These are phyloP conservation scores for Pseudozyma thailandica DNA, from an alignment of 1,284 basidiomycete species.

Conservation along the genomic window DNA sequence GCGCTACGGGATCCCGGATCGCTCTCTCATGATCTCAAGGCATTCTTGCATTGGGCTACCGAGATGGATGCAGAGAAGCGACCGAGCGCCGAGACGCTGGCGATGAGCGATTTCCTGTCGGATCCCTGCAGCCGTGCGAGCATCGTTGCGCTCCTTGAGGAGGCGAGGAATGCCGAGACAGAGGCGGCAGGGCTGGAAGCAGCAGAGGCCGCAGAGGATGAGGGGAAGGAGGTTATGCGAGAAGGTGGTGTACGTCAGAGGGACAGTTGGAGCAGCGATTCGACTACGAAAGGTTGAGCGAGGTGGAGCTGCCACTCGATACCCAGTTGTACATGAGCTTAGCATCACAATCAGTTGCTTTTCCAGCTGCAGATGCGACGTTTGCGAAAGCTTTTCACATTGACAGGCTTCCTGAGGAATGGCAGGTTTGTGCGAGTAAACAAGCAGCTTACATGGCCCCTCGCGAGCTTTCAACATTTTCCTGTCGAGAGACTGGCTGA, in stretches of 20 bases:
- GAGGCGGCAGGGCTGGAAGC: slow-evolving; percentile 19
- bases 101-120: slow-evolving; percentile 50
- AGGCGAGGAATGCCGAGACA: slow-evolving; percentile 30
- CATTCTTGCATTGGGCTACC: slow-evolving; percentile 59
- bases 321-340: no score
- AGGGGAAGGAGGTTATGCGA: background rate
- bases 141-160: slow-evolving; percentile 39
- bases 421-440: no score
- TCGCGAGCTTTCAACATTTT: no score
- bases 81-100: slow-evolving; percentile 53
- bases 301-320: background rate
- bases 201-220: background rate
- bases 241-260: slow-evolving; percentile 10
- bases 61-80: slow-evolving; percentile 57
- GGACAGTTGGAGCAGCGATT: slow-evolving; percentile 50
- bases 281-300: slow-evolving; percentile 40
- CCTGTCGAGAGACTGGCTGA: no score
- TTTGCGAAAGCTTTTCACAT: no score
- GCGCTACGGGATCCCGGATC: slow-evolving; percentile 28
- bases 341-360: background rate
- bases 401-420: no score
- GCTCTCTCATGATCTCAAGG: slow-evolving; percentile 51
- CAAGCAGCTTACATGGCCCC: no score
- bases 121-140: slow-evolving; percentile 40
- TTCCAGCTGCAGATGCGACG: no score